A percentile compares a stretch with the other conserved stretches of the same genome.
These are phyloP conservation scores for Helminthosporium solani DNA, from an alignment of 2,329 filamentous ascomycete genomes.

Conservation along the genomic window DNA sequence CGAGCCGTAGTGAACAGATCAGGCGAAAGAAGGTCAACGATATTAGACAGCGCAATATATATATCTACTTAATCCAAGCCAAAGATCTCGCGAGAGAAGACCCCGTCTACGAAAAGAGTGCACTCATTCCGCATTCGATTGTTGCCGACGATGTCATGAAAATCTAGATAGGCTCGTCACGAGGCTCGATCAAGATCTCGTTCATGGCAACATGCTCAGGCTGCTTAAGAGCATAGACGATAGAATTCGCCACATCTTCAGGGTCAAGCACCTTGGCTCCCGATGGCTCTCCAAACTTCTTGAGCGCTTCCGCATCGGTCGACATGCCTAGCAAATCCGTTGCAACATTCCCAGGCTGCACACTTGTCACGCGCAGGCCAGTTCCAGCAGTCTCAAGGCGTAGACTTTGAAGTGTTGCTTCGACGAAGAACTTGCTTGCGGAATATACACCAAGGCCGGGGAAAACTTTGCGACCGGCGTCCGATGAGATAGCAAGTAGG, in stretches of 20 bases:
- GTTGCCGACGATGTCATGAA: background rate
- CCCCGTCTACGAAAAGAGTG: too few relatives aligned
- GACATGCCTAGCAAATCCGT: conserved; percentile 74
- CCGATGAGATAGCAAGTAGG: conserved; percentile 78
- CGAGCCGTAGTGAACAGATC: too few relatives aligned
- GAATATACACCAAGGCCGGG: conserved; percentile 80
- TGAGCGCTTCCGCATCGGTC: conserved; percentile 72
- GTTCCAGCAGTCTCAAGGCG: conserved; percentile 74
- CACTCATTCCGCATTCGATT: background rate
- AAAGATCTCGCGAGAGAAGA: too few relatives aligned
- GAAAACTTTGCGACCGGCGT: conserved; percentile 79
- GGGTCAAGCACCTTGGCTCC: conserved; percentile 75
- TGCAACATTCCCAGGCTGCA: conserved; percentile 76
- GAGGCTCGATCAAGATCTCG: conserved; percentile 66
- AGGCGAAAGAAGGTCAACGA: too few relatives aligned
- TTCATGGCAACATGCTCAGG: conserved; percentile 76
- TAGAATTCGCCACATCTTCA: conserved; percentile 69
- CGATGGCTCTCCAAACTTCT: conserved; percentile 74
- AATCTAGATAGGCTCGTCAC: conserved; percentile 38
- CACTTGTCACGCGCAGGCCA: conserved; percentile 69
- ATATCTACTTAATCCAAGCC: too few relatives aligned
- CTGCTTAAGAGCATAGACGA: conserved; percentile 73
- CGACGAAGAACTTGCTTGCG: conserved; percentile 82
- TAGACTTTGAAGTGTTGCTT: conserved; percentile 73
- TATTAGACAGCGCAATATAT: too few relatives aligned